Conservation (phyloP, 352 stramenopile genomes). For the Phytophthora uliginosa region DNA sequence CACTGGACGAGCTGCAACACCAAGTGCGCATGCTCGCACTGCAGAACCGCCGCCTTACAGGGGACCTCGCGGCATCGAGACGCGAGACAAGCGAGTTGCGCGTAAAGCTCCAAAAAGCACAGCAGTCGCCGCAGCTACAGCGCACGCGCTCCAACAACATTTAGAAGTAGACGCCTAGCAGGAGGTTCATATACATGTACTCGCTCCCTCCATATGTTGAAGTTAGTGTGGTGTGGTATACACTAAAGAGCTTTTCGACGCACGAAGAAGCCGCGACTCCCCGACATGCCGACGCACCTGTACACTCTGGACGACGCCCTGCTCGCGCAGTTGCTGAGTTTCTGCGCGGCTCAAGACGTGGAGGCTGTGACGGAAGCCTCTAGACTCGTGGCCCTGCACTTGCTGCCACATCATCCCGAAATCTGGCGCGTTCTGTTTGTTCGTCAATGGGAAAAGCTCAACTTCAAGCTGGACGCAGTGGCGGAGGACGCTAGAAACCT, state of each 20-base stretch:
- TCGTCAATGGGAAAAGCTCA: conserved; percentile 59
- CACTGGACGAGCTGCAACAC: conserved; percentile 61
- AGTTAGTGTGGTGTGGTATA: conserved; percentile 33
- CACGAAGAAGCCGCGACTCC: conserved; percentile 9
- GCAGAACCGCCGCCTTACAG: conserved; percentile 70
- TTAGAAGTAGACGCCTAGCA: conserved; percentile 15
- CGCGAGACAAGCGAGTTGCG: conserved; percentile 67
- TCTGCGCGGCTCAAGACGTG: conserved; percentile 46
- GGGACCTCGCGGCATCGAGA: conserved; percentile 59
- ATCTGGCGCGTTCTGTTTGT: conserved; percentile 66
- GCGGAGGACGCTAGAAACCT: conserved; percentile 15
- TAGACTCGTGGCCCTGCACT: conserved; percentile 42
- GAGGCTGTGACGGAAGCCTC: conserved; percentile 56
- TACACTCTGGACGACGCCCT: conserved; percentile 52
- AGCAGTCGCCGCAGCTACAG: conserved; percentile 51
- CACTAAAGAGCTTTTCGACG: conserved; percentile 4
- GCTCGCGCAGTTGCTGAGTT: conserved; percentile 46
- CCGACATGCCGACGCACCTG: conserved; percentile 15
- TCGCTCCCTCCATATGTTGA: conserved; percentile 12
- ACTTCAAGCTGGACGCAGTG: conserved; percentile 51
- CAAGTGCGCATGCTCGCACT: conserved; percentile 70
- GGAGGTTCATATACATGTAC: conserved; percentile 1
- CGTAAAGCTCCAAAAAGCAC: conserved; percentile 55
- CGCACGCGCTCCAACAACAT: conserved; percentile 48
- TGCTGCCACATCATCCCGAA: conserved; percentile 54